phyloP scores from a whole-genome alignment of 768 basidiomycete species.

The Strobilomyces confusus region DNA sequence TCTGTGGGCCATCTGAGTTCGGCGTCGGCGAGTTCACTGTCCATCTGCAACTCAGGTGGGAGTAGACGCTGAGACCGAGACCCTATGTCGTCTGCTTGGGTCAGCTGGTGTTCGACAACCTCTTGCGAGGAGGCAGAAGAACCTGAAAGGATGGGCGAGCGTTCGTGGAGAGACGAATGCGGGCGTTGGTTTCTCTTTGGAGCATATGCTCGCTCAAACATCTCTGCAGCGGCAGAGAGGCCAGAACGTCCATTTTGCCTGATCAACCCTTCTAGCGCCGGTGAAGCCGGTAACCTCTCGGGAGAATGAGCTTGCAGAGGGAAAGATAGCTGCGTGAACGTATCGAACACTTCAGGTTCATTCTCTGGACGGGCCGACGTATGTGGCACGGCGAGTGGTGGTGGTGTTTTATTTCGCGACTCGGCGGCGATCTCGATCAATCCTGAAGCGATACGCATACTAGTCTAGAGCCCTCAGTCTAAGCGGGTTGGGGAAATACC shows the following conservation, averaged over 20 bases:
- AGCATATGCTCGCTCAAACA: constrained; percentile 15
- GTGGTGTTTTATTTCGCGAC: neutral
- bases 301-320: constrained; percentile 13
- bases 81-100: constrained; percentile 33
- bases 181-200: constrained; percentile 1
- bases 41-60: neutral
- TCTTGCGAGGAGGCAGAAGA: constrained; percentile 37
- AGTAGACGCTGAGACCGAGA: constrained; percentile 3
- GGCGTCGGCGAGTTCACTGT: constrained; percentile 8
- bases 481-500: constrained; percentile 13
- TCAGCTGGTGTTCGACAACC: constrained; percentile 47
- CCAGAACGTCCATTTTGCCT: constrained; percentile 4
- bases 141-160: constrained; percentile 16
- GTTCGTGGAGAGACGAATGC: neutral
- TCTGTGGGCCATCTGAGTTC: constrained; percentile 30
- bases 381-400: neutral
- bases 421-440: neutral
- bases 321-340: constrained; percentile 23
- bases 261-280: constrained; percentile 17
- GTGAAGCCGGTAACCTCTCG: constrained; percentile 14
- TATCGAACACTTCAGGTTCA: constrained; percentile 3
- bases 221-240: constrained; percentile 16
- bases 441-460: constrained; percentile 4
- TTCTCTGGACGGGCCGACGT: neutral
- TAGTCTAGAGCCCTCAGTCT: constrained; percentile 1